A percentile compares a stretch with the other conserved stretches of the same genome.
phyloP scores from a whole-genome alignment of 1,284 basidiomycete genomes.

The Xanthoconium separans region DNA sequence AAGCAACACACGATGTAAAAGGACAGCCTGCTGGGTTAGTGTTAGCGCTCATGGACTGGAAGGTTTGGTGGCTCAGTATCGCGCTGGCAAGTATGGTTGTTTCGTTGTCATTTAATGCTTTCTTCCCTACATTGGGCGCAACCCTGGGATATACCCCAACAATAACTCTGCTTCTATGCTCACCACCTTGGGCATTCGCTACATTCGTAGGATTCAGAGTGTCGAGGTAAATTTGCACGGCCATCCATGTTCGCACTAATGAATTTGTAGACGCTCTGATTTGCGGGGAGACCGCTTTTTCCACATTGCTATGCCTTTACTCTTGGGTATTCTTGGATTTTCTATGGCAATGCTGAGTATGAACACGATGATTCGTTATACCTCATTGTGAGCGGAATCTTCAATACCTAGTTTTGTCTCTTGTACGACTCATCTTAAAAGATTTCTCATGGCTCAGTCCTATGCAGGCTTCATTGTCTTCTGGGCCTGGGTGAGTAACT shows the following conservation, averaged over 20 bases:
- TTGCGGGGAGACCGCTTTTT: conserved; percentile 61
- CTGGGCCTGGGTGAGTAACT: conserved; percentile 70
- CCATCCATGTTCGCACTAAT: conserved; percentile 10
- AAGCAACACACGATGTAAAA: conserved; percentile 10
- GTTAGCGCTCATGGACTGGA: conserved; percentile 56
- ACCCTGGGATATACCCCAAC: conserved; percentile 58
- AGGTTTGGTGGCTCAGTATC: conserved; percentile 55
- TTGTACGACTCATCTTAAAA: background rate
- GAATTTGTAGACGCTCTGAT: conserved; percentile 63
- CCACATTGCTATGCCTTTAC: conserved; percentile 56
- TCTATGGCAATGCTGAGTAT: conserved; percentile 69
- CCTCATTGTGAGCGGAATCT: conserved; percentile 54
- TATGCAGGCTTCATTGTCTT: conserved; percentile 71
- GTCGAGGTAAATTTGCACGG: conserved; percentile 33
- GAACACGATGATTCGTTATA: conserved; percentile 65
- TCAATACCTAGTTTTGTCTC: background rate
- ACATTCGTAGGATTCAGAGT: conserved; percentile 42
- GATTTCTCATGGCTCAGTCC: conserved; percentile 76
- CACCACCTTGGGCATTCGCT: conserved; percentile 63
- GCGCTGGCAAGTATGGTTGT: conserved; percentile 48
- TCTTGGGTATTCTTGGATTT: conserved; percentile 70
- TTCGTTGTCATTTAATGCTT: conserved; percentile 59
- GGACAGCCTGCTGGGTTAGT: conserved; percentile 17
- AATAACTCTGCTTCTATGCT: conserved; percentile 56
- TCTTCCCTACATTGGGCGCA: conserved; percentile 51